phyloP scores from a whole-genome alignment of 495 filamentous ascomycete genomes.

The Penicillium canescens region DNA sequence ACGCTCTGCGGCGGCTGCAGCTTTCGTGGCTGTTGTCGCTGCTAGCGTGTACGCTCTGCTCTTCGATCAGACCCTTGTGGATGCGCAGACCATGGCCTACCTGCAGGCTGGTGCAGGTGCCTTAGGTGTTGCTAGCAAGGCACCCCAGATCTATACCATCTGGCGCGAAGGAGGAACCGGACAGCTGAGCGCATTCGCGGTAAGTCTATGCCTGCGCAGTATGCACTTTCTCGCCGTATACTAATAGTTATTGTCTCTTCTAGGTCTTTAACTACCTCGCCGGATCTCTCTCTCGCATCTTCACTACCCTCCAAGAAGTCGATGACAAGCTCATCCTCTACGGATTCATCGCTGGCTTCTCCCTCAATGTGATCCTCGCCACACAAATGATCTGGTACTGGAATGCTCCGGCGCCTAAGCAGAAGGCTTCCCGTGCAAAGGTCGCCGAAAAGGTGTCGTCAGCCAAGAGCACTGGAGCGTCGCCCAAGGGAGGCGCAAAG shows the following conservation, averaged over 20 bases:
- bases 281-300: constrained; percentile 89
- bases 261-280: constrained; percentile 97
- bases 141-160: constrained; percentile 87
- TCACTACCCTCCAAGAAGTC: constrained; percentile 95
- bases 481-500: constrained; percentile 34
- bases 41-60: constrained; percentile 63
- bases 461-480: constrained; percentile 39
- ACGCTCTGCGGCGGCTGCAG: constrained; percentile 58
- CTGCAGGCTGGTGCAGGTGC: constrained; percentile 84
- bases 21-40: constrained; percentile 75
- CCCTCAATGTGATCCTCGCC: constrained; percentile 82
- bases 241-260: constrained; percentile 9
- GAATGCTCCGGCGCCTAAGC: constrained; percentile 62
- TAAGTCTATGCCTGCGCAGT: constrained; percentile 46
- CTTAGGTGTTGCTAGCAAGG: constrained; percentile 81
- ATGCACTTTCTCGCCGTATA: not conserved
- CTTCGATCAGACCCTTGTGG: constrained; percentile 66
- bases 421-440: constrained; percentile 44
- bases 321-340: constrained; percentile 94
- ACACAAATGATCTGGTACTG: constrained; percentile 96
- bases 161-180: constrained; percentile 84
- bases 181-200: constrained; percentile 93
- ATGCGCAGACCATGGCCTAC: constrained; percentile 67
- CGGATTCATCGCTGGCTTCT: constrained; percentile 85
- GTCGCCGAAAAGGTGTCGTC: constrained; percentile 28